These are phyloP conservation scores for Yarrowia sp. DNA, from an alignment of 805 yeast genomes.

Conservation along the genomic window DNA sequence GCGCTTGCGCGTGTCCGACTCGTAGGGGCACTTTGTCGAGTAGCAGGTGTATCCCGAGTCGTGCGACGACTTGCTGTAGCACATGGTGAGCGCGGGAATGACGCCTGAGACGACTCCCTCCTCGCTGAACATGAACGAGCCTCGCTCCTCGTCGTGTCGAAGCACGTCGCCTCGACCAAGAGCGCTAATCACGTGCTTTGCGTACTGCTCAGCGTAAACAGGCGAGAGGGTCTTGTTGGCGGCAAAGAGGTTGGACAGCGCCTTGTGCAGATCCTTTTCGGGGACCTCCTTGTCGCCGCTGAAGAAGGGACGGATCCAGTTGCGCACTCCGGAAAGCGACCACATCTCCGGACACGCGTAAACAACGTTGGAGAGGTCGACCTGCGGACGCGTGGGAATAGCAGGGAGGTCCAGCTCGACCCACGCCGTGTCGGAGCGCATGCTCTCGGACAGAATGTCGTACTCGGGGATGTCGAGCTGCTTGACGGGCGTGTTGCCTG, in stretches of 20 bases:
- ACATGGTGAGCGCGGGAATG: not conserved
- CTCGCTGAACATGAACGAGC: slow-evolving; percentile 17
- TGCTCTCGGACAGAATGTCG: slow-evolving; percentile 2
- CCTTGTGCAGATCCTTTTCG: not conserved
- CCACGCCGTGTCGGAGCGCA: not conserved
- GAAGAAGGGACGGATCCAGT: slow-evolving; percentile 15
- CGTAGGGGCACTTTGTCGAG: slow-evolving; percentile 11
- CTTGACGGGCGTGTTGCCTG: slow-evolving; percentile 3
- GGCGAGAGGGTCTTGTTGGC: slow-evolving; percentile 11
- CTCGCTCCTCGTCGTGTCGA: slow-evolving; percentile 1
- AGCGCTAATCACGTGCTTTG: slow-evolving; percentile 16
- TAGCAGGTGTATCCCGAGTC: slow-evolving; percentile 13
- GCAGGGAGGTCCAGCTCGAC: slow-evolving; percentile 15
- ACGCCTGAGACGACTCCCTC: slow-evolving; percentile 12
- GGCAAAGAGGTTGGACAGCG: slow-evolving; percentile 5
- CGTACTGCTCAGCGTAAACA: slow-evolving; percentile 16
- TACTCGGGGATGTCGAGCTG: slow-evolving; percentile 20
- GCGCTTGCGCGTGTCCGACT: not conserved
- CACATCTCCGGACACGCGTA: slow-evolving; percentile 17
- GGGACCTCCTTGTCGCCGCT: slow-evolving; percentile 10
- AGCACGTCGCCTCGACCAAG: not conserved
- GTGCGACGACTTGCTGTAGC: slow-evolving; percentile 4
- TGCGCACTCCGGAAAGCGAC: slow-evolving; percentile 7
- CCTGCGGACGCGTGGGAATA: slow-evolving; percentile 6
- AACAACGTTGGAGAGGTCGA: not conserved